Conservation (phyloP, 1,139 yeast species). For the Keqinozyma sinolaborantium region DNA sequence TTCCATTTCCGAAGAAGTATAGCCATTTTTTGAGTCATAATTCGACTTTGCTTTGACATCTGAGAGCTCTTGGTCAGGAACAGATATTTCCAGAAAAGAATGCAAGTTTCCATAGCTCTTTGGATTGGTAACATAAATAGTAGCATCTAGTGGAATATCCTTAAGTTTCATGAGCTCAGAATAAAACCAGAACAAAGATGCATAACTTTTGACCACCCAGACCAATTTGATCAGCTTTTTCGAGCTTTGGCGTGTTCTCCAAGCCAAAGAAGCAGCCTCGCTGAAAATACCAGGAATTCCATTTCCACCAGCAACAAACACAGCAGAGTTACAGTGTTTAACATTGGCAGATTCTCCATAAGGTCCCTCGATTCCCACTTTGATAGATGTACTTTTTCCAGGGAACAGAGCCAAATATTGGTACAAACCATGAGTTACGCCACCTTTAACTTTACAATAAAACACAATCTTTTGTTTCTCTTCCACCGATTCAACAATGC, state of each 20-base stretch:
- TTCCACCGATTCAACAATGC: slow-evolving; percentile 30
- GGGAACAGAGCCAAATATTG: slow-evolving; percentile 23
- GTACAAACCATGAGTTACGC: slow-evolving; percentile 26
- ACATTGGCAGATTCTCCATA: slow-evolving; percentile 29
- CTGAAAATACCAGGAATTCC: slow-evolving; percentile 37
- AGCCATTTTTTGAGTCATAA: background rate
- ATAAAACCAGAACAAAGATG: slow-evolving; percentile 26
- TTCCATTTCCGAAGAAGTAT: slow-evolving; percentile 1
- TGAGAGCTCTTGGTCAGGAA: background rate
- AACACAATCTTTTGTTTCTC: slow-evolving; percentile 14
- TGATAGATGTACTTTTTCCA: slow-evolving; percentile 17
- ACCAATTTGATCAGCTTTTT: slow-evolving; percentile 19
- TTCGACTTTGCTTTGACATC: background rate
- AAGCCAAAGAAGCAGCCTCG: slow-evolving; percentile 24
- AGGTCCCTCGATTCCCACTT: slow-evolving; percentile 35
- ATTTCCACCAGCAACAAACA: slow-evolving; percentile 34
- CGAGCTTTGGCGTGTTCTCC: slow-evolving; percentile 6
- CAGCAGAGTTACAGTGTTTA: slow-evolving; percentile 22
- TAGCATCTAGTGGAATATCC: slow-evolving; percentile 19
- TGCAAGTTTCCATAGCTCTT: slow-evolving; percentile 1
- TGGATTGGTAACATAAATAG: slow-evolving; percentile 27
- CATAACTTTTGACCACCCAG: slow-evolving; percentile 31
- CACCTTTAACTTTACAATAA: slow-evolving; percentile 28
- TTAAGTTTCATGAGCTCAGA: slow-evolving; percentile 23
- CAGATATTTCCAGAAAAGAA: slow-evolving; percentile 3